Evolutionary conservation across 139 green algal genomes (phyloP).

Genomic region (Chlamydomonas applanata): DNA sequence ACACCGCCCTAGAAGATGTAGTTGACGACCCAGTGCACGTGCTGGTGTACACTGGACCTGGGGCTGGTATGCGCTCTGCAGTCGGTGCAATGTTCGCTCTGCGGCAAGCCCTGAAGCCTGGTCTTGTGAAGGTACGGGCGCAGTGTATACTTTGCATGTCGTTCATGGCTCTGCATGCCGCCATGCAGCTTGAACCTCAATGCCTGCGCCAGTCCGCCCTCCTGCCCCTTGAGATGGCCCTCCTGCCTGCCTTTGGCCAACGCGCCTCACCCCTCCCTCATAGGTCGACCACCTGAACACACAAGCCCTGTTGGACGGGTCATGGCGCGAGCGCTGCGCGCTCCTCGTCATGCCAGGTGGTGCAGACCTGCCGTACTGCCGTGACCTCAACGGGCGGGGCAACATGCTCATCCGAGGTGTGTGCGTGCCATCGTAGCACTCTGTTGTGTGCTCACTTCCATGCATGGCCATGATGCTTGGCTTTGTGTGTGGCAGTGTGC

Average conservation of each 20-base stretch:
- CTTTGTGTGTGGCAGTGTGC: no score
- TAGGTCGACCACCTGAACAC: conserved; percentile 17
- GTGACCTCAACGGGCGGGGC: conserved; percentile 58
- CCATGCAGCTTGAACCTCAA: no score
- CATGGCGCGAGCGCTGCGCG: conserved; percentile 36
- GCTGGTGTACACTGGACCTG: conserved; percentile 52
- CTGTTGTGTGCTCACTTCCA: not conserved
- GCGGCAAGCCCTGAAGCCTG: conserved; percentile 20
- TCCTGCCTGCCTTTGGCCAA: no score
- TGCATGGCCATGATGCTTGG: no score
- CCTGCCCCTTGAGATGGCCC: no score
- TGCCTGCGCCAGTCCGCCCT: no score
- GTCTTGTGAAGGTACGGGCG: not conserved
- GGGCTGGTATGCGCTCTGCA: conserved; percentile 49
- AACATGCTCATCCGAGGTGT: conserved; percentile 60
- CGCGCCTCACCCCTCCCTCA: no score
- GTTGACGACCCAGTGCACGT: conserved; percentile 20
- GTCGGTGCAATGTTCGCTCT: conserved; percentile 30
- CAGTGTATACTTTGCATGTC: not conserved
- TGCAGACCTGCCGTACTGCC: conserved; percentile 76
- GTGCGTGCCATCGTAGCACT: not conserved
- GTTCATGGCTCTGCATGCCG: no score
- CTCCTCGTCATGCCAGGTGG: conserved; percentile 73
- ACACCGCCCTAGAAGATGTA: no score
- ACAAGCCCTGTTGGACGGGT: conserved; percentile 47